Evolutionary conservation across 2,329 filamentous ascomycete genomes (phyloP).

Genomic region (Mycosphaerelloides madeirae): DNA sequence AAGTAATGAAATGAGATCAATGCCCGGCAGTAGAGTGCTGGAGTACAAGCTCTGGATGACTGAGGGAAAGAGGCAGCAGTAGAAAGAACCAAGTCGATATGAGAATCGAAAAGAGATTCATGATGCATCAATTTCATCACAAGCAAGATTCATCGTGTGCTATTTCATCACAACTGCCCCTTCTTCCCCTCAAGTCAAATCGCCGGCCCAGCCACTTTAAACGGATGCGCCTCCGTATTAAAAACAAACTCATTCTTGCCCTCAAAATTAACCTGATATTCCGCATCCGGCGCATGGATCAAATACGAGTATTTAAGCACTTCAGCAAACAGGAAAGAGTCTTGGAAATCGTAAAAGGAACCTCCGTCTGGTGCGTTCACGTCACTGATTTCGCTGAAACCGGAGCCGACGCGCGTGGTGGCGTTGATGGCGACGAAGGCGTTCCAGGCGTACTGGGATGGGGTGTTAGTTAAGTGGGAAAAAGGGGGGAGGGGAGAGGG

Average conservation of each 20-base stretch:
- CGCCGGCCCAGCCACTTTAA: constrained; percentile 38
- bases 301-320: constrained; percentile 65
- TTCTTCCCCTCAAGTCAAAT: constrained; percentile 2
- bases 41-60: no score
- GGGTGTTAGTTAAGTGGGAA: not conserved
- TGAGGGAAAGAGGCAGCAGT: no score
- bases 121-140: not conserved
- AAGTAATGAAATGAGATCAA: not conserved
- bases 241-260: constrained; percentile 54
- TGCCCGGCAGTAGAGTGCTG: no score
- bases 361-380: constrained; percentile 37
- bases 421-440: constrained; percentile 15
- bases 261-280: constrained; percentile 52
- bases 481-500: not conserved
- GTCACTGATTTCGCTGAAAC: constrained; percentile 15
- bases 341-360: constrained; percentile 63
- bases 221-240: constrained; percentile 63
- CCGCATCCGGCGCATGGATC: constrained; percentile 57
- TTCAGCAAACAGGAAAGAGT: constrained; percentile 81
- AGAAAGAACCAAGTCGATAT: not conserved
- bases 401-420: constrained; percentile 11
- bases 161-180: not conserved
- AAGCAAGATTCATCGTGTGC: no score
- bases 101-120: not conserved
- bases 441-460: constrained; percentile 12